Evolutionary conservation across 129 eudicot species (phyloP), one percentile per base, ranked within the genome.

Genomic region (Saposhnikovia divaricata): DNA sequence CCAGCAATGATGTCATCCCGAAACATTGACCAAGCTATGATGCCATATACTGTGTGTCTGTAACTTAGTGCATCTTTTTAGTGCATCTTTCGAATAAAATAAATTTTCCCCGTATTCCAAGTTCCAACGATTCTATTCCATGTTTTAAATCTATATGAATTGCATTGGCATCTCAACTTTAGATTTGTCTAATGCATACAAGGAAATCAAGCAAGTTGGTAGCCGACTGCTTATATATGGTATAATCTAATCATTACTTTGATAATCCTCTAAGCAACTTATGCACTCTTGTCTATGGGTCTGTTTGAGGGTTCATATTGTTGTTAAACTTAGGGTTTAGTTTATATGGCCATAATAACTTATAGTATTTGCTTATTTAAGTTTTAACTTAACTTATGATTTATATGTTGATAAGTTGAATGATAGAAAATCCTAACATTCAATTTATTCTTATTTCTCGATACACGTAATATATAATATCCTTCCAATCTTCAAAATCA

Each of bases 141-240:
- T 38, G n/a, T 31, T 77, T 10, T 23, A 39, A 61, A 9, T 9
- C 31, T 12, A 40, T 34, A 74, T 38, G 61, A 74, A 25, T 37
- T n/a, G 66, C 74, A 61, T 78, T 63, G 81, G 59, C 44, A 57
- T 77, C 53, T 38, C 9, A 12, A 38, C 72, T 77, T 5, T 59
- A 12, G n/a, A 37, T 18, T 40, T 46, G 15, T 46, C 50, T 46
- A 46, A 46, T 46, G 16, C 6, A 65, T 13, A 34, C 6, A 15
- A 65, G 39, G 39, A n/a, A n/a, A 13, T 31, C 10, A 18, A 23
- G 16, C 39, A 65, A 13, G 39, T 65, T n/a, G 39, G 37, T 65
- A 65, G 15, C 1, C 9, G 1, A 65, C 39, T 65, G 25, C 16
- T 34, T 34, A 31, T 31, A 0, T 27, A 28, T 63, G 31, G 31